These are phyloP conservation scores for Stevia rebaudiana DNA, from an alignment of 140 eudicot species.

Conservation along the genomic window DNA sequence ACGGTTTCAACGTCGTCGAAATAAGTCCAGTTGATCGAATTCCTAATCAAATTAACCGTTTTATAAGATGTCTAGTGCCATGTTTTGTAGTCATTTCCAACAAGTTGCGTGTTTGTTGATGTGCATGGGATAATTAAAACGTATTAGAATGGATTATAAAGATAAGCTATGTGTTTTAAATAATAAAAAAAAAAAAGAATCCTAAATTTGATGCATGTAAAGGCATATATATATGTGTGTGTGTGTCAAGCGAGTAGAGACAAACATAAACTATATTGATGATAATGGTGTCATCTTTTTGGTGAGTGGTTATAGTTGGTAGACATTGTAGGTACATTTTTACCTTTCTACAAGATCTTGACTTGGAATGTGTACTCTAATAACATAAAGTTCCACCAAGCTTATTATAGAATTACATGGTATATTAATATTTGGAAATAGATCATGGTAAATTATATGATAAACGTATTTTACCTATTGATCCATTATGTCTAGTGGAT, in stretches of 20 bases:
- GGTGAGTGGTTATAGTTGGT: constrained; percentile 38
- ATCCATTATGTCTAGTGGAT: background rate
- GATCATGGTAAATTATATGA: background rate
- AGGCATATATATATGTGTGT: background rate
- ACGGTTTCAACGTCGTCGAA: too few species aligned
- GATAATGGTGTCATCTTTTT: constrained; percentile 28
- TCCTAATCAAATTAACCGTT: too few species aligned
- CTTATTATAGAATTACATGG: background rate
- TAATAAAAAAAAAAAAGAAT: too few species aligned
- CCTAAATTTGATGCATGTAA: background rate
- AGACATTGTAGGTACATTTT: constrained; percentile 28
- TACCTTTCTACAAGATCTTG: constrained; percentile 23
- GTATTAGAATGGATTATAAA: too few species aligned
- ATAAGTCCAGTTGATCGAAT: too few species aligned
- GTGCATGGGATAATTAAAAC: too few species aligned
- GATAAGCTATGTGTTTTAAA: too few species aligned
- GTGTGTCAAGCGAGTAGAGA: constrained; percentile 17
- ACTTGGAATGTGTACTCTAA: constrained; percentile 26
- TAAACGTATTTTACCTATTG: background rate
- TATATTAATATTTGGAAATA: background rate
- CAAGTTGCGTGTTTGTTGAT: too few species aligned
- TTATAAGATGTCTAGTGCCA: too few species aligned
- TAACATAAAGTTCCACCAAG: constrained; percentile 29
- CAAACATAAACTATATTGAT: constrained; percentile 18
- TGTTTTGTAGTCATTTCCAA: too few species aligned